A percentile compares a stretch with the other conserved stretches of the same genome.
Evolutionary conservation across 2,329 filamentous ascomycete species (phyloP).

Genomic region (Talaromyces funiculosus): DNA sequence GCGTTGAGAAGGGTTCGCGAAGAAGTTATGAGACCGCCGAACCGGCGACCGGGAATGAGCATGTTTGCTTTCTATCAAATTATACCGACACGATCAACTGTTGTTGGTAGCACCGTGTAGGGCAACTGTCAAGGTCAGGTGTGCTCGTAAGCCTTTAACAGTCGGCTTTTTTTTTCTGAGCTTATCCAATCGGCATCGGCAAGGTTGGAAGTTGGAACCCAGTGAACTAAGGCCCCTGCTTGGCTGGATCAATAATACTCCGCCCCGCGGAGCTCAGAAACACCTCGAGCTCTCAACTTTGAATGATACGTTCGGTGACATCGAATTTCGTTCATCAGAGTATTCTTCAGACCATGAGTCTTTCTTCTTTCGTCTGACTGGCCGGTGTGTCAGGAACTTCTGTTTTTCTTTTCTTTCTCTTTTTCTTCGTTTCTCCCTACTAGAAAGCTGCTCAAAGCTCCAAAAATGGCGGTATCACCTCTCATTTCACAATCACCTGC

Average conservation of each 20-base stretch:
- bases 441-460: neutral
- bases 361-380: neutral
- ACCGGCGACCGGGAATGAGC: constrained; percentile 26
- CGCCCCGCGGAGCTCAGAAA: neutral
- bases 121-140: neutral
- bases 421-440: no score
- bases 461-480: constrained; percentile 39
- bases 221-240: neutral
- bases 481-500: constrained; percentile 35
- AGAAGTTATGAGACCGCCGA: constrained; percentile 23
- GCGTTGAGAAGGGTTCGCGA: constrained; percentile 19
- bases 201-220: neutral
- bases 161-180: neutral
- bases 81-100: neutral
- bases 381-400: neutral
- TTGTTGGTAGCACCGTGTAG: no score
- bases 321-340: neutral
- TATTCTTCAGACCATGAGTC: neutral
- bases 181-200: constrained; percentile 3
- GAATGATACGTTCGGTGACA: neutral
- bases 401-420: neutral
- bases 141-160: neutral
- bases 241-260: constrained; percentile 14
- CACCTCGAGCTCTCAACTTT: neutral
- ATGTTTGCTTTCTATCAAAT: constrained; percentile 17